phyloP scores from a whole-genome alignment of 176 grass and related monocot genomes.

The Bonia amplexicaulis region DNA sequence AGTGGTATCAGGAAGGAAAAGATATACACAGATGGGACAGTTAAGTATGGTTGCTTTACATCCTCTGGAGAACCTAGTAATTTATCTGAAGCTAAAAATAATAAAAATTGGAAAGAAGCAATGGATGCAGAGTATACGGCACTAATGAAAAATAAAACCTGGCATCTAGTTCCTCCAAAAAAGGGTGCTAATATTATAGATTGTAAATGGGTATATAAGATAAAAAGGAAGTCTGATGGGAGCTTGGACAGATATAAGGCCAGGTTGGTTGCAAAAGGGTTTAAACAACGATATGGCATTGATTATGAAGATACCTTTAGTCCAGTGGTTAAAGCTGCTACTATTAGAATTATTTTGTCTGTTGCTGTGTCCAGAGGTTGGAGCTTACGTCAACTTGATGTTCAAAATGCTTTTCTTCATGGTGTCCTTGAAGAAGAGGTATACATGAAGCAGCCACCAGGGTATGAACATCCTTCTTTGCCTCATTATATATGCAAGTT shows the following conservation, averaged over 20 bases:
- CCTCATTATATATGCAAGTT: too few species aligned
- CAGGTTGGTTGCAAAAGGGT: not conserved
- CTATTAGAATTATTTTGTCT: too few species aligned
- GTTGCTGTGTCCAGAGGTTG: too few species aligned
- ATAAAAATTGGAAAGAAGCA: not conserved
- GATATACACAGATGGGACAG: not conserved
- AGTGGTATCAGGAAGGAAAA: not conserved
- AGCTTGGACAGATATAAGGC: not conserved
- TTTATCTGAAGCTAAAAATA: not conserved
- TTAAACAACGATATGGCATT: not conserved
- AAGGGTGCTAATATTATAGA: not conserved
- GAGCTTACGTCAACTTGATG: too few species aligned
- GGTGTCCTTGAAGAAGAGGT: too few species aligned
- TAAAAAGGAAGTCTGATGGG: not conserved
- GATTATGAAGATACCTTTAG: too few species aligned
- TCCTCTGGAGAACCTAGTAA: too few species aligned
- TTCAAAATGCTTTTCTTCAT: too few species aligned
- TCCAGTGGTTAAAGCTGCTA: too few species aligned
- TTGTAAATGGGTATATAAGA: not conserved
- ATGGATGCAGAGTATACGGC: not conserved
- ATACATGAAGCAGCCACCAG: too few species aligned
- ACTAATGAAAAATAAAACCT: not conserved
- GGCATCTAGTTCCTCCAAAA: not conserved
- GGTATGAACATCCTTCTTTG: too few species aligned
- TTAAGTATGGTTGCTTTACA: too few species aligned